These are phyloP conservation scores for Zangia roseola DNA, from an alignment of 768 basidiomycete species.

Conservation along the genomic window DNA sequence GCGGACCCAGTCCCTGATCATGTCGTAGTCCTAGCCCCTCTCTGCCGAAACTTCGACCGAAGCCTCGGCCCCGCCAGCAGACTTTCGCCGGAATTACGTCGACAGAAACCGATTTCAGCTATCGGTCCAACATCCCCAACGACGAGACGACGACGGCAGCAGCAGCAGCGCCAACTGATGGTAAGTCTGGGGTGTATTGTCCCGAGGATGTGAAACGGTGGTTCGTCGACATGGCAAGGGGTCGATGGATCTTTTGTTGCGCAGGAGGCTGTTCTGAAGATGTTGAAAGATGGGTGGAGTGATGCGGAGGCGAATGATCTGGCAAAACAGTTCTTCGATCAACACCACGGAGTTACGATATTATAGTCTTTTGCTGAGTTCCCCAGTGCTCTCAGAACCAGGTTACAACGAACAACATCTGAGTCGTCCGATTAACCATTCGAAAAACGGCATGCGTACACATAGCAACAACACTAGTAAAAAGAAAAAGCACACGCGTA, in stretches of 20 bases:
- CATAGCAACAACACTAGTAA: slow-evolving; percentile 2
- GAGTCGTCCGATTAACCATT: background rate
- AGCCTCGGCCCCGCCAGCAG: no score
- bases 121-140: no score
- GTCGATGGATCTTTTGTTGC: slow-evolving; percentile 15
- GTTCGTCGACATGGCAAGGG: slow-evolving; percentile 17
- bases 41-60: slow-evolving; percentile 19
- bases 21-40: slow-evolving; percentile 12
- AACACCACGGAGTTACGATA: slow-evolving; percentile 6
- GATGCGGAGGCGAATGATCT: slow-evolving; percentile 10
- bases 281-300: slow-evolving; percentile 6
- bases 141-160: background rate
- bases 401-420: no score
- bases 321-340: slow-evolving; percentile 14
- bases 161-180: no score
- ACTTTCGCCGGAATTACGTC: slow-evolving; percentile 16
- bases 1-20: background rate
- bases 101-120: no score
- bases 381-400: no score
- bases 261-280: slow-evolving; percentile 10
- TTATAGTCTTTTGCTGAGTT: no score
- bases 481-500: background rate
- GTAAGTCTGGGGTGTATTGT: background rate
- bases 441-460: slow-evolving; percentile 1
- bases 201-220: slow-evolving; percentile 11